These are phyloP conservation scores for Lablab purpureus DNA, from an alignment of 306 rosid genomes.

Conservation along the genomic window DNA sequence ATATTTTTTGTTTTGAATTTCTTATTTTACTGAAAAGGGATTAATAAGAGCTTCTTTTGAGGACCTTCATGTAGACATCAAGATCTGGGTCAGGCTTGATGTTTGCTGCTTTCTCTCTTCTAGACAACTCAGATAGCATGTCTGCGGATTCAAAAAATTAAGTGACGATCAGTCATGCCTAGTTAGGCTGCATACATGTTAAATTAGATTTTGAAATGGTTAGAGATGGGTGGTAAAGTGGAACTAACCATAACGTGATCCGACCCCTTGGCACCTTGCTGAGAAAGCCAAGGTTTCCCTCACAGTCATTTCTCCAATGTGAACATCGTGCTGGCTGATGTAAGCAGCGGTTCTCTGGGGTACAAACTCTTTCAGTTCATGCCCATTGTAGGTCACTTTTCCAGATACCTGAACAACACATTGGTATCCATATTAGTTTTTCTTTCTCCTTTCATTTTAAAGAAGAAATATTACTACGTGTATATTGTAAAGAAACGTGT, in stretches of 20 bases:
- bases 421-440: neutral
- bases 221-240: neutral
- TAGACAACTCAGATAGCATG: slow-evolving; percentile 70
- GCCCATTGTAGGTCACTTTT: slow-evolving; percentile 61
- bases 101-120: slow-evolving; percentile 80
- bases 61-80: slow-evolving; percentile 91
- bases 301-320: slow-evolving; percentile 92
- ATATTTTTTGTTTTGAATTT: neutral
- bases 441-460: neutral
- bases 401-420: slow-evolving; percentile 48
- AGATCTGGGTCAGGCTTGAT: slow-evolving; percentile 86
- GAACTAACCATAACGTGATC: slow-evolving; percentile 76
- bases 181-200: neutral
- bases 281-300: slow-evolving; percentile 94
- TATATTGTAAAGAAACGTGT: neutral
- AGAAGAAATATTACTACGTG: neutral
- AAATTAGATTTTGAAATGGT: slow-evolving; percentile 17
- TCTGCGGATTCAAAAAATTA: slow-evolving; percentile 43
- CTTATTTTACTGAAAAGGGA: neutral
- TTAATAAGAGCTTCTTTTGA: neutral
- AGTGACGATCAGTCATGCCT: neutral
- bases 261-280: slow-evolving; percentile 87
- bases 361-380: slow-evolving; percentile 59
- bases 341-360: slow-evolving; percentile 92
- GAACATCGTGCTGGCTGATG: slow-evolving; percentile 86